Evolutionary conservation across 2,329 filamentous ascomycete species (phyloP), one percentile per base, ranked within the genome.

Genomic region (Calonectria multiphialidica): DNA sequence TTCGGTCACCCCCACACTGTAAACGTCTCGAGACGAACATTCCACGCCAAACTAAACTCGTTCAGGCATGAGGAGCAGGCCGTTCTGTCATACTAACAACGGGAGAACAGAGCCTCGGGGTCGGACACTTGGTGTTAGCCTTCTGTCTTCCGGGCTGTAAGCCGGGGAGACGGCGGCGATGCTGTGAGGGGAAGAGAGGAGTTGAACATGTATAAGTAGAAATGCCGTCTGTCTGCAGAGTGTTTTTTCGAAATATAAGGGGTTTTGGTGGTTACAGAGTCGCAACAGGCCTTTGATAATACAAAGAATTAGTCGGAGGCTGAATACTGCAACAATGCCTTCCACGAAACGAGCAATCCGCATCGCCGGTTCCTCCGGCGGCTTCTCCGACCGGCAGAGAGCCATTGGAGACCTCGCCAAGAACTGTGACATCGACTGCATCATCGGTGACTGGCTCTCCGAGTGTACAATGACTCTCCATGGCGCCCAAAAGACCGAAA

Each of bases 301-400:
- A n/a, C 30, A 9, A 23, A 30, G 13, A 57, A 61, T n/a, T 2
- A 1, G 44, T 33, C 21, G 49, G 44, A 59, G 30, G 55, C 40
- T 42, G 25, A 42, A 42, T 21, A 53, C n/a, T 65, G 5, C 23
- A 37, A 75, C 7, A 64, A 80, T 79, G 79, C 74, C 76, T 28
- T 74, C 77, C 10, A 61, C 71, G 50, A 83, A 82, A 72, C 79
- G 82, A 71, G 80, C 84, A 9, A 83, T 86, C 72, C 83, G 83
- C 72, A 84, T 86, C 72, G 84, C 83, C 68, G 84, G 84, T 68
- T 81, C 84, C 50, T 85, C 84, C 18, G 84, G 85, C 33, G 84
- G 84, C 35, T 86, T 86, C 79, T 84, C 83, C 23, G 85, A 86
- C 75, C 81, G 85, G 42, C 83, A 85, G 71, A 81, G 83, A 23